These are phyloP conservation scores for Physcomitrium patens DNA, from an alignment of 225 moss, liverwort and hornwort genomes.

Conservation along the genomic window DNA sequence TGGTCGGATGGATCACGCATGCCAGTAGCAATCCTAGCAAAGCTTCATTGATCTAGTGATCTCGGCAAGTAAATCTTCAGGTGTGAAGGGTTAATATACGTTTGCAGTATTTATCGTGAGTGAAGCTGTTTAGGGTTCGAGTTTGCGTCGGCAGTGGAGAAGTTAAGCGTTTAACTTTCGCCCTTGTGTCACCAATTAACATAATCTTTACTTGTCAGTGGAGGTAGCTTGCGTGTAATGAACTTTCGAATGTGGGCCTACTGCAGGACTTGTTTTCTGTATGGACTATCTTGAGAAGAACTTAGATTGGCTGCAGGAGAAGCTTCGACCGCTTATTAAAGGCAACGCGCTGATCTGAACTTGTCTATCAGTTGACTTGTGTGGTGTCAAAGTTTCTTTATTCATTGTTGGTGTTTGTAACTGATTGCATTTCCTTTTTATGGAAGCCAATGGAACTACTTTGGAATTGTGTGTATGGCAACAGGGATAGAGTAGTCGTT, in stretches of 20 bases:
- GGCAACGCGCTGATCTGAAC: conserved; percentile 38
- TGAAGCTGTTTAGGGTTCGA: too few species aligned
- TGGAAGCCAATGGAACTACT: neutral
- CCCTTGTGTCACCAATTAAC: neutral
- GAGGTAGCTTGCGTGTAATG: conserved; percentile 11
- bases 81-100: too few species aligned
- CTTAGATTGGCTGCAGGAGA: conserved; percentile 89
- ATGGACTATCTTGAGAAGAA: conserved; percentile 99
- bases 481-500: neutral
- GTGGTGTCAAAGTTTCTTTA: neutral
- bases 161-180: neutral
- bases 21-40: neutral
- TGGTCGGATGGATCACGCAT: neutral
- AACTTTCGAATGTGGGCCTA: neutral
- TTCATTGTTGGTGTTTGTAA: neutral
- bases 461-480: neutral
- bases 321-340: conserved; percentile 76
- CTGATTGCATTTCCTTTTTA: conserved; percentile 8
- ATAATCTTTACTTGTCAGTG: neutral
- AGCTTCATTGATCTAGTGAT: too few species aligned
- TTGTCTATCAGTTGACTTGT: conserved; percentile 5
- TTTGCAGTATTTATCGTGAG: too few species aligned
- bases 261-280: conserved; percentile 89
- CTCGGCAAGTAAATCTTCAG: too few species aligned
- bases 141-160: too few species aligned